Evolutionary conservation across 2,329 filamentous ascomycete species (phyloP), one percentile per base, ranked within the genome.

Genomic region (Emmonsiellopsis sp.): DNA sequence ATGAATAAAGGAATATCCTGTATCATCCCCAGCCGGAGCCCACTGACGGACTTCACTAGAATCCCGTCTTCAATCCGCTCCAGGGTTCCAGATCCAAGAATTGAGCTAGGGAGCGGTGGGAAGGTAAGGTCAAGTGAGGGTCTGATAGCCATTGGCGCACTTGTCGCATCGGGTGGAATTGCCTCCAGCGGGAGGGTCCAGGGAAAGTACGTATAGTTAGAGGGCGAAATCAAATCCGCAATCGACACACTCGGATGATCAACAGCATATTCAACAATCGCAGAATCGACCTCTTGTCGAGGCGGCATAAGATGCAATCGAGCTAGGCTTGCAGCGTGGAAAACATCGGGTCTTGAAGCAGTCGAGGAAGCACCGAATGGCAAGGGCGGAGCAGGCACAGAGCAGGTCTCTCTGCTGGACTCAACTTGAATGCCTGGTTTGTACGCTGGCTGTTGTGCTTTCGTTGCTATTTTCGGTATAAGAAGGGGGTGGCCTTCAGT

Each of bases 401-500:
- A 86, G 62, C 92, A 97, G 13, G 46, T 36, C 39, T 49, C 54
- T 58, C 42, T 60, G 63, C 51, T 62, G 68, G 2, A 45, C 10
- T 33, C 52, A 52, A 55, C 40, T 63, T 9, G 49, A 27, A 8
- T 48, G 39, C 47, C 51, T 17, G 49, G 47, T 13, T 55, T 53
- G 21, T 55, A 60, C 21, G 49, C 43, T 56, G 59, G 39, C 9
- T 51, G 21, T 51, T 14, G n/a, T 17, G 39, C 2, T 11, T 45
- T 44, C 32, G 3, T 37, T 14, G 53, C 46, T 10, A 34, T 50
- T 40, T 53, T 73, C 10, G 91, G 91, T 51, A 98, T 86, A 42
- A 97, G 78, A 44, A 98, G 76, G 2, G 93, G 93, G 68, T 98
- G 93, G 0, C 92, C 93, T 71, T 98, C 93, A 0, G 93, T 98